Evolutionary conservation across 225 moss, liverwort and hornwort species (phyloP), one percentile per base, ranked within the genome.

Genomic region (Bryoerythrophyllum caledonicum): DNA sequence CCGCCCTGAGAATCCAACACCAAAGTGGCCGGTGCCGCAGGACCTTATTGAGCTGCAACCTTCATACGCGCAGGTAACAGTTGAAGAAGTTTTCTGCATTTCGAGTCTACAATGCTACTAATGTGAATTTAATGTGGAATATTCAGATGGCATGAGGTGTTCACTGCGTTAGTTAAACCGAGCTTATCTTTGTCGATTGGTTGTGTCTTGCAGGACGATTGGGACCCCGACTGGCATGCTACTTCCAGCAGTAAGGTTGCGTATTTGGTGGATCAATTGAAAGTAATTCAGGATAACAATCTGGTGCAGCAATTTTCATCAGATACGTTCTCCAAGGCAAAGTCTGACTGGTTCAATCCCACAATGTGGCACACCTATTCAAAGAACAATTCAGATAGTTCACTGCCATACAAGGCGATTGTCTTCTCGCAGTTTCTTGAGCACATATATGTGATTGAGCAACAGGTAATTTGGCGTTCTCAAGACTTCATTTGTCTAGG

Each of bases 41-140:
- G 94, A 97, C 67, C 94, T 97, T 38, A 97, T 97, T 76, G 97
- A 97, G 91, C 82, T 97, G 89, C 97, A 97, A 80, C 97, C 97
- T 35, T 97, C 97, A 51, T 97, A 97, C 67, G 94, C 90, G 44
- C 97, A 97, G 97, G 96, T 96, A 85, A 74, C 55, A 21, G 43
- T 21, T 54, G 53, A 44, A 38, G 38, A 38, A 38, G 35, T 60
- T 43, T 37, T 35, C 51, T 65, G 70, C 46, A 40, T 74, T 65
- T 70, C 10, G 32, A 65, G 57, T 6, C 30, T 68, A 48, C 41
- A 68, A 19, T 73, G 38, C 14, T 37, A 37, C n/a, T 5, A 38
- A 62, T 65, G 23, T 76, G 27, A 67, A 28, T 67, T 19, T 52
- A 51, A 17, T 53, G 53, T 63, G 24, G 54, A 53, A 53, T 60